Evolutionary conservation across 768 basidiomycete species (phyloP), one percentile per base, ranked within the genome.

Genomic region (Tylopilus subfusipes): DNA sequence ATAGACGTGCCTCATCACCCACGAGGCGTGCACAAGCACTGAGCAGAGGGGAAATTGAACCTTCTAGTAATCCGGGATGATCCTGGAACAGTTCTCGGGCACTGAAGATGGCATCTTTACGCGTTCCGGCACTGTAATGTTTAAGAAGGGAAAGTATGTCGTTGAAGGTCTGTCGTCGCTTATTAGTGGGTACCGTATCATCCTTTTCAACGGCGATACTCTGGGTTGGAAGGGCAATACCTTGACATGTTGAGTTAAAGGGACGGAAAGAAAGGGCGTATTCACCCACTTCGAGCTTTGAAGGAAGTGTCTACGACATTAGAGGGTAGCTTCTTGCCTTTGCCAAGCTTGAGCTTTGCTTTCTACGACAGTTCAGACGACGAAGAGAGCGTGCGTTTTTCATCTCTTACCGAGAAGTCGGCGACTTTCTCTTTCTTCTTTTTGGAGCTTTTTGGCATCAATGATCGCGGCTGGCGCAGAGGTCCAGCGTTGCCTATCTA

Each of bases 241-340:
- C 95, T 98, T 63, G 36, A 27, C 13, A 25, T 13, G 48, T 58
- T 51, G 60, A 67, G 52, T 36, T 50, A 40, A 55, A 27, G 18
- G 18, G 34, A 40, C 4, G 31, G 19, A 31, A 19, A 29, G 12
- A 53, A 25, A 16, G 8, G 7, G 33, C 40, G 9, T 5, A 18
- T 48, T 31, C 46, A 76, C 89, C 63, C 65, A 97, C 96, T 92
- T 55, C 92, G 84, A 30, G 93, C 85, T 68, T 95, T 93, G 81
- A 96, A 98, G 1, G 95, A 94, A 2, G 96, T 98, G 72, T 98
- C 92, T 60, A 98, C 82, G 6, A 83, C 90, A 78, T 98, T 98
- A 43, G 74, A 78, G 11, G 93, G 78, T 11, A 76, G 68, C 63
- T 88, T 82, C 71, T 95, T 98, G 42, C 91, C 93, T 69, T 96